Evolutionary conservation across 306 rosid species (phyloP), one percentile per base, ranked within the genome.

Genomic region (Aeschynomene evenia): DNA sequence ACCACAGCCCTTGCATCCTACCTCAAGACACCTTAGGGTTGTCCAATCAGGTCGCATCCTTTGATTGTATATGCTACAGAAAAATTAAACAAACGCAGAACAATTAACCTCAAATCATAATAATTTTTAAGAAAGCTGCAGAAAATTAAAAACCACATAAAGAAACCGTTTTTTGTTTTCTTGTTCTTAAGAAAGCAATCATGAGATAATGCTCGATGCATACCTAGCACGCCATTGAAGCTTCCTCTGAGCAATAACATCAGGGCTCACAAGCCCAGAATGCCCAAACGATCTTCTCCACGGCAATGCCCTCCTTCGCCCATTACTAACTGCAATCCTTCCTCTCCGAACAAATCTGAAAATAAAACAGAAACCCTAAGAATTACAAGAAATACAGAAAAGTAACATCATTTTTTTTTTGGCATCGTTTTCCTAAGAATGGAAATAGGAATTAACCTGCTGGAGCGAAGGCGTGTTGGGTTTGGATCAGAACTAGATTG

Each of bases 161-260:
- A 28, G 31, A 1, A 12, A 40, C 16, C 48, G 8, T 15, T 40
- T 60, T 57, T 9, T 10, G 24, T 11, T 13, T 9, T 15, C 24
- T 16, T 13, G 13, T 36, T 36, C 16, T 3, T 3, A 10, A 10
- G 9, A 15, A 68, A 2, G 26, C 5, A 20, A 51, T 34, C 5
- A n/a, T 28, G 21, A 59, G 24, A 57, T 43, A 4, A 28, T 13
- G 22, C 2, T 33, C 20, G 23, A 5, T 50, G 37, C 14, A 26
- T 53, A 87, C 90, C 90, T 85, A 10, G 80, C 68, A 31, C 93
- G 85, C 93, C 90, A 87, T 50, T 80, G 82, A 68, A 83, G 80
- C 74, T 79, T 83, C 73, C 90, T 68, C 53, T 64, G 67, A 24
- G 77, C 75, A 57, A 85, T 64, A 50, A 79, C 67, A 45, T 80